Conservation (phyloP, 192 early-diverging fungal genomes). For the Coemansia sp. region DNA sequence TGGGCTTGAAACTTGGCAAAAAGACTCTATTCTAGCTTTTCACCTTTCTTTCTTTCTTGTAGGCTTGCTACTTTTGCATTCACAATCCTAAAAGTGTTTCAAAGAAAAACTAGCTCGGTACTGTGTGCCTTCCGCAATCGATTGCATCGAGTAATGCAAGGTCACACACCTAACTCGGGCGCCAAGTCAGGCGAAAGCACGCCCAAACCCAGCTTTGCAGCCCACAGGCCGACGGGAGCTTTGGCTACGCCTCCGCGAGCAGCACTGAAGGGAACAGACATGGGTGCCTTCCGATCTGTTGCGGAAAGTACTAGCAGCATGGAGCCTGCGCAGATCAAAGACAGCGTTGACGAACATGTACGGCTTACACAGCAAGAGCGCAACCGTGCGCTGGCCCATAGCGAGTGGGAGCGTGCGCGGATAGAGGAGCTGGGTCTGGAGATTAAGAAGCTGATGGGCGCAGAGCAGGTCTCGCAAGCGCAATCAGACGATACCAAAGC, state of each 20-base stretch:
- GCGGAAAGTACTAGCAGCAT: not conserved
- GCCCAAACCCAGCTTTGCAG: not conserved
- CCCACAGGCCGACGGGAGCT: not conserved
- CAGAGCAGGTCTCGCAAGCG: not conserved
- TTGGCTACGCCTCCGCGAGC: conserved; percentile 4
- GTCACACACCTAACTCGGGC: not conserved
- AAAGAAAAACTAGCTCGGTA: not conserved
- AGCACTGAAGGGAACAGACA: conserved; percentile 3
- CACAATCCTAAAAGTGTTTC: not conserved
- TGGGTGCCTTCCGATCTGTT: not conserved
- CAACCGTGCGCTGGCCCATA: conserved; percentile 11
- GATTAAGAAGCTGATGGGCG: conserved; percentile 36
- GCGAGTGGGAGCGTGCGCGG: conserved; percentile 40
- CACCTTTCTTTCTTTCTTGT: not conserved
- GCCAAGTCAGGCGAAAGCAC: conserved; percentile 1
- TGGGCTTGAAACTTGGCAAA: not conserved
- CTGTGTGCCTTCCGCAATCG: conserved; percentile 4
- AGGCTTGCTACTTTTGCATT: not conserved
- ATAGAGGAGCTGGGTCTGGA: conserved; percentile 42
- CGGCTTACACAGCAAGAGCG: conserved; percentile 8
- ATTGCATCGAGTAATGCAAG: conserved; percentile 15
- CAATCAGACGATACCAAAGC: not conserved
- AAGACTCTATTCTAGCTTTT: not conserved
- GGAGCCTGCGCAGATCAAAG: not conserved
- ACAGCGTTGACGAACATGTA: not conserved